Evolutionary conservation across 2,329 filamentous ascomycete genomes (phyloP), one percentile per base, ranked within the genome.

Genomic region (Aureobasidium leucospermi): DNA sequence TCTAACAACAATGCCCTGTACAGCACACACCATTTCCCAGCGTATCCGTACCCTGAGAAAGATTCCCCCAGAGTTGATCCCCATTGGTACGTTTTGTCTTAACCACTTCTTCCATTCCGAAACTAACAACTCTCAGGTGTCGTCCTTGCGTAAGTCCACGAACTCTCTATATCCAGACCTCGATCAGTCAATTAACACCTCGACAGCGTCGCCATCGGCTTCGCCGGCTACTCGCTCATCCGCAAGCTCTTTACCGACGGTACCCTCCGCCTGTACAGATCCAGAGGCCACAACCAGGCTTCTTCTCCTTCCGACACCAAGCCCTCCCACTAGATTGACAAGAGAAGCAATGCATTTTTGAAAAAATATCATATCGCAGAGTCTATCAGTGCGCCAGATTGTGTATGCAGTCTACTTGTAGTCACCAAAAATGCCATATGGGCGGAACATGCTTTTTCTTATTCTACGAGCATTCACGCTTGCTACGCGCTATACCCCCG

Each of bases 21-120:
- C 68, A 99, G 94, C 90, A 74, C 94, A 97, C 81, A 96, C 93
- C 70, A 85, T 97, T 77, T 96, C 93, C 67, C 94, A 97, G 81
- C 90, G 93, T 74, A 82, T 99, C 70, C 89, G 92, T 74, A 87
- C 85, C 74, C 82, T 96, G 72, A 92, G 88, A 83, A 86, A 86
- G 78, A 88, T 97, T 72, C 94, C 94, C 67, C 85, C 90, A 68
- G 94, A 99, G 83, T 83, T 99, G 83, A 85, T 92, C 68, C 94
- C 94, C 71, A 87, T 99, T 69, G 92, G 92, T 96, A 86, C 75
- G 85, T 79, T 9, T 31, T 15, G 7, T 23, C 1, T 29, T 13
- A 11, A n/a, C 64, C 45, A 61, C 58, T 58, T 62, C 39, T 8
- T 28, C 1, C n/a, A 41, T 1, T 11, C 28, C 7, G 38, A 5